These are phyloP conservation scores for Phtheirospermum japonicum DNA, from an alignment of 257 asterid genomes.

Conservation along the genomic window DNA sequence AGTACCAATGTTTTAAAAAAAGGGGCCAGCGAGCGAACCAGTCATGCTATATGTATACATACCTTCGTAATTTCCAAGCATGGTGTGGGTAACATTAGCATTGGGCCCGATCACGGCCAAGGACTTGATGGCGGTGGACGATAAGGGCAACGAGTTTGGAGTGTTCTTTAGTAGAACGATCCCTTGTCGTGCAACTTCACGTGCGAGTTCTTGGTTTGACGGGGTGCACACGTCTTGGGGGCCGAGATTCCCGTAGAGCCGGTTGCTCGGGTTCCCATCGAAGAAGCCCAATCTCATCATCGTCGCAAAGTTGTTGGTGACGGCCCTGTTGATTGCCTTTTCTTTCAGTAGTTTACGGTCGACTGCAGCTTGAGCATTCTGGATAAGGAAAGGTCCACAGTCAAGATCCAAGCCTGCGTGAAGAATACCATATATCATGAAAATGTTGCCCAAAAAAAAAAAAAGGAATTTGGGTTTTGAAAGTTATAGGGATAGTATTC, in stretches of 20 bases:
- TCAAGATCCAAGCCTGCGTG: conserved; percentile 75
- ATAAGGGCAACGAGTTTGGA: conserved; percentile 57
- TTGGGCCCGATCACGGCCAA: conserved; percentile 90
- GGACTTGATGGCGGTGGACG: conserved; percentile 50
- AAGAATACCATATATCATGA: background rate
- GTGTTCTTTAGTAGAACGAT: conserved; percentile 78
- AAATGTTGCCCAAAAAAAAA: too few relatives aligned
- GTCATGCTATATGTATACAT: background rate
- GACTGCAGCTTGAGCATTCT: conserved; percentile 55
- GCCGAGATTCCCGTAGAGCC: conserved; percentile 65
- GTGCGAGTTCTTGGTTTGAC: conserved; percentile 67
- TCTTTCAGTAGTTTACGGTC: conserved; percentile 57
- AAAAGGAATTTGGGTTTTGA: too few relatives aligned
- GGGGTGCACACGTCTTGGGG: conserved; percentile 72
- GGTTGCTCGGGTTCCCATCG: conserved; percentile 74
- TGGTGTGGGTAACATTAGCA: conserved; percentile 53
- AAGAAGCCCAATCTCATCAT: conserved; percentile 90
- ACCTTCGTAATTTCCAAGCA: conserved; percentile 87
- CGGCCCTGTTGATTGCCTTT: conserved; percentile 50
- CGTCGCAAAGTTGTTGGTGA: conserved; percentile 68
- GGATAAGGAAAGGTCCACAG: conserved; percentile 57
- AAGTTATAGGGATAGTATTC: too few relatives aligned
- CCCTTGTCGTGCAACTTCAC: conserved; percentile 85
- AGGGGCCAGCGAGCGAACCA: background rate
- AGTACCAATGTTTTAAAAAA: too few relatives aligned